Evolutionary conservation across 306 rosid species (phyloP).

Genomic region (Castanospermum australe): DNA sequence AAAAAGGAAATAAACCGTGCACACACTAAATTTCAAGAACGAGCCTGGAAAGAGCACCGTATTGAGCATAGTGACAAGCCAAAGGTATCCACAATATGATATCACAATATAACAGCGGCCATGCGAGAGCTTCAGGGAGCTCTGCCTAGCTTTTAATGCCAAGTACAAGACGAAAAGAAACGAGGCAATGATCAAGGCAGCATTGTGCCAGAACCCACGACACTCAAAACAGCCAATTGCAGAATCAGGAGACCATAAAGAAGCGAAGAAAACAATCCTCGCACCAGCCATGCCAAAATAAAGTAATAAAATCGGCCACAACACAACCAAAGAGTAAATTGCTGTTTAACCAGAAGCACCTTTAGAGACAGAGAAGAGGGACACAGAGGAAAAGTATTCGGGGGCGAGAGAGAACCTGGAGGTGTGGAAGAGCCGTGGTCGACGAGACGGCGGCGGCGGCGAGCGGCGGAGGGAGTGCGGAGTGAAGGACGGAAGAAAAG

Average conservation of each 20-base stretch:
- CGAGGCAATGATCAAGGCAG: slow-evolving; percentile 18
- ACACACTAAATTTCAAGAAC: not conserved
- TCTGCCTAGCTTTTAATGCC: not conserved
- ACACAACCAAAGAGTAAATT: not conserved
- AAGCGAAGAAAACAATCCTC: not conserved
- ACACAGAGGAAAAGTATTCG: not conserved
- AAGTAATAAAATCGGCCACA: not conserved
- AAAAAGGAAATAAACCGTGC: not conserved
- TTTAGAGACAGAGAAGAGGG: not conserved
- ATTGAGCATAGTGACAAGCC: not conserved
- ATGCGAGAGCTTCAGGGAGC: not conserved
- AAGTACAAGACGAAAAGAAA: not conserved
- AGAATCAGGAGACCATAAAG: not conserved
- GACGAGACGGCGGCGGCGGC: not conserved
- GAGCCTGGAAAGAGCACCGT: slow-evolving; percentile 66
- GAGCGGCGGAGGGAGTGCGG: not conserved
- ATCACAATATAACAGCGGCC: not conserved
- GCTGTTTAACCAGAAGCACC: not conserved
- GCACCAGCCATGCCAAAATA: not conserved
- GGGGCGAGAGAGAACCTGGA: not conserved
- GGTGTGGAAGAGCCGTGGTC: not conserved
- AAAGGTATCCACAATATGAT: not conserved
- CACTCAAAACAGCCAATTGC: slow-evolving; percentile 49
- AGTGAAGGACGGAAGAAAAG: not conserved
- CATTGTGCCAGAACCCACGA: slow-evolving; percentile 58